Conservation (phyloP, 495 filamentous ascomycete genomes). For the Thermothielavioides terrestris region DNA sequence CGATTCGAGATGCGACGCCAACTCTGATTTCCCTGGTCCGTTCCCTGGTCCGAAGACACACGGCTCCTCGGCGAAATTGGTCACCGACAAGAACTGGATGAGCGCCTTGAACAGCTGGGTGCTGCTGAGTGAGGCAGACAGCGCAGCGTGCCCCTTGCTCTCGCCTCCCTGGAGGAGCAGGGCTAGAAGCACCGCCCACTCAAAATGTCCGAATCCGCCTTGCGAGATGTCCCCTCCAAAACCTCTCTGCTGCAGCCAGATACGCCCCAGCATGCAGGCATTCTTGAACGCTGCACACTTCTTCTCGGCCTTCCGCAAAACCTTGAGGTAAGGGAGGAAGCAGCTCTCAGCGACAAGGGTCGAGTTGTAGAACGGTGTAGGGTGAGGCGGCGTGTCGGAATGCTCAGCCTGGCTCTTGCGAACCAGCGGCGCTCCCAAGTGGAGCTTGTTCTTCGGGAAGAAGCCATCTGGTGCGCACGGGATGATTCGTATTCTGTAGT, state of each 20-base stretch:
- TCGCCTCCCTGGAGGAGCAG: conserved; percentile 70
- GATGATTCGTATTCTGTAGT: conserved; percentile 66
- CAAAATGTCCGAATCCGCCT: conserved; percentile 92
- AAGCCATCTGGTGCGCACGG: conserved; percentile 55
- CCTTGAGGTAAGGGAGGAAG: conserved; percentile 61
- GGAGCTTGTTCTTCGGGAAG: conserved; percentile 61
- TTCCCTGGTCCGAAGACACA: conserved; percentile 41
- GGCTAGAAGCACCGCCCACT: conserved; percentile 75
- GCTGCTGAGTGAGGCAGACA: conserved; percentile 74
- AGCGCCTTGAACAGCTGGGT: conserved; percentile 92
- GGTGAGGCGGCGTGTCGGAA: conserved; percentile 27
- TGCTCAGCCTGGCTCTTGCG: conserved; percentile 40
- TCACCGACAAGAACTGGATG: conserved; percentile 70
- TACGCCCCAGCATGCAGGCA: conserved; percentile 73
- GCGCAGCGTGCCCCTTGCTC: conserved; percentile 54
- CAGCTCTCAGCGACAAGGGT: conserved; percentile 70
- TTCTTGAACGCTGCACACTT: conserved; percentile 66
- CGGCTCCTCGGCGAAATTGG: conserved; percentile 57
- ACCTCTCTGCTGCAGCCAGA: conserved; percentile 85
- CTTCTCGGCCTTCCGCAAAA: conserved; percentile 55
- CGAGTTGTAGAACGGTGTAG: conserved; percentile 86
- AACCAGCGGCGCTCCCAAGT: conserved; percentile 61
- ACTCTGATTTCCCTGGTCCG: conserved; percentile 20
- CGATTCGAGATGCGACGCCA: conserved; percentile 28
- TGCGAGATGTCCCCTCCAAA: conserved; percentile 54